phyloP scores from a whole-genome alignment of 148 eudicot genomes.

The Rhododendron henanense region DNA sequence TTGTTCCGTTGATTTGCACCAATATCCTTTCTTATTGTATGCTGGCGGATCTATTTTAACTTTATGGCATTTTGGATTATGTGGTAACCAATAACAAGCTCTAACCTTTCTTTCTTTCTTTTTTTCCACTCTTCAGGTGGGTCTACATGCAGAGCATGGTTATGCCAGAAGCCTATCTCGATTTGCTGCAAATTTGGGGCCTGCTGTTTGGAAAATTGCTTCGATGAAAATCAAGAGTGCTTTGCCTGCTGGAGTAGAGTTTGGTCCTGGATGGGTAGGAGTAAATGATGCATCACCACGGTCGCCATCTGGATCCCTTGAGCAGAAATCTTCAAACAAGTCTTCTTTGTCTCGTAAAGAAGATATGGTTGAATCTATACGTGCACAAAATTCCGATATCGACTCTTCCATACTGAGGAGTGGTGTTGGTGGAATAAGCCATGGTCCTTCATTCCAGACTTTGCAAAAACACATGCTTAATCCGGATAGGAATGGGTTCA shows the following conservation, averaged over 20 bases:
- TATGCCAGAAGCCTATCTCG: slow-evolving; percentile 86
- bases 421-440: slow-evolving; percentile 14
- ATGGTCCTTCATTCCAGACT: slow-evolving; percentile 1
- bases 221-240: slow-evolving; percentile 47
- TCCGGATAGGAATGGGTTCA: slow-evolving; percentile 37
- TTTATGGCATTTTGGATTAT: neutral
- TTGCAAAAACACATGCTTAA: slow-evolving; percentile 8
- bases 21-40: neutral
- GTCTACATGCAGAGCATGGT: slow-evolving; percentile 46
- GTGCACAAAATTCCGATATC: slow-evolving; percentile 24
- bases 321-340: slow-evolving; percentile 24
- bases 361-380: slow-evolving; percentile 15
- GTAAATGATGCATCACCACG: slow-evolving; percentile 36
- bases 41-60: neutral
- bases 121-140: slow-evolving; percentile 45
- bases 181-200: slow-evolving; percentile 77
- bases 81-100: neutral
- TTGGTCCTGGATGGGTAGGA: slow-evolving; percentile 88
- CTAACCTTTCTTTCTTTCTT: neutral
- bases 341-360: slow-evolving; percentile 19
- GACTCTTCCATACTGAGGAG: slow-evolving; percentile 29
- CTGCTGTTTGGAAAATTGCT: slow-evolving; percentile 75
- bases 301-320: slow-evolving; percentile 25
- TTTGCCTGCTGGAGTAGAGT: slow-evolving; percentile 59
- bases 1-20: neutral